phyloP scores from a whole-genome alignment of 768 basidiomycete species.

The Calocybe indica region DNA sequence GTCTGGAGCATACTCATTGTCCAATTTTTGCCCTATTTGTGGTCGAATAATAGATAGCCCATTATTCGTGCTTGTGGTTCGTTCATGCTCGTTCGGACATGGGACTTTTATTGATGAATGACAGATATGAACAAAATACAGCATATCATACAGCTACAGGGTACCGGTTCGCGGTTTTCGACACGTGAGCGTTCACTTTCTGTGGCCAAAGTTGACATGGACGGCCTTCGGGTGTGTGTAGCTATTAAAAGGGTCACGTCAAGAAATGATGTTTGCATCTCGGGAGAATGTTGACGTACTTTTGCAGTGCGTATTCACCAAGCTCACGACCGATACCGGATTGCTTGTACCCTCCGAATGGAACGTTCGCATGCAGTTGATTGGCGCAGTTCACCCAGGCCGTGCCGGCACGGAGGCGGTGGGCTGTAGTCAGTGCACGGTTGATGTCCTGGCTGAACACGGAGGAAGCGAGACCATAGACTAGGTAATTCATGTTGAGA shows the following conservation, averaged over 20 bases:
- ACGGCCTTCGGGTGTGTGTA: conserved; percentile 70
- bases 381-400: conserved; percentile 61
- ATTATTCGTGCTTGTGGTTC: too few species aligned
- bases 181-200: conserved; percentile 11
- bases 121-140: background rate
- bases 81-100: too few species aligned
- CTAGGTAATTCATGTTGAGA: background rate
- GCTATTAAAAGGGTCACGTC: conserved; percentile 19
- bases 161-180: background rate
- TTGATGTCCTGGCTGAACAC: conserved; percentile 81
- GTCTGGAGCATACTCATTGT: too few species aligned
- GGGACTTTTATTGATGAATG: too few species aligned
- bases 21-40: too few species aligned
- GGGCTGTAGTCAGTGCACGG: conserved; percentile 66
- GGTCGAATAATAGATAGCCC: too few species aligned
- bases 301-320: conserved; percentile 68
- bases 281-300: conserved; percentile 26
- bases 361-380: conserved; percentile 47
- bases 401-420: conserved; percentile 76
- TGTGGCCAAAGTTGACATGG: conserved; percentile 50
- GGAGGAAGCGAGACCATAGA: conserved; percentile 83
- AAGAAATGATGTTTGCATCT: too few species aligned
- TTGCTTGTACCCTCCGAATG: conserved; percentile 86
- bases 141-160: background rate
- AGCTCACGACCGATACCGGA: conserved; percentile 77